Conservation (phyloP, 805 yeast species). For the Wickerhamomyces strasburgensis region DNA sequence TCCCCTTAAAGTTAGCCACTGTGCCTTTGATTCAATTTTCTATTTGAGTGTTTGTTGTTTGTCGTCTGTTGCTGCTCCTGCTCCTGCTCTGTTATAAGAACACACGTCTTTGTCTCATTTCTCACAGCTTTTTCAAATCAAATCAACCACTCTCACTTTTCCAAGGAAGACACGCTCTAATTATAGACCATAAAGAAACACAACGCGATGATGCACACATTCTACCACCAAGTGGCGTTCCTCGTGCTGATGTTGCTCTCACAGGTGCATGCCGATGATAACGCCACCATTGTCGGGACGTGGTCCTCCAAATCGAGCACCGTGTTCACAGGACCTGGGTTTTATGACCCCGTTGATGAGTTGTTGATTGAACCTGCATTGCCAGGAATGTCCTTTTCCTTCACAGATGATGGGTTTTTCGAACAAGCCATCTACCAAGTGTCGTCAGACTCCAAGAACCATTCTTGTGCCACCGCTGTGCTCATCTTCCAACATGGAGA, state of each 20-base stretch:
- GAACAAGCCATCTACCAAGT: conserved; percentile 89
- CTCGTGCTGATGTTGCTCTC: no score
- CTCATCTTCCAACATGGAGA: conserved; percentile 87
- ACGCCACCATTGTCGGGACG: conserved; percentile 61
- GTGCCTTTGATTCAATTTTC: no score
- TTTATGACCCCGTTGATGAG: conserved; percentile 95
- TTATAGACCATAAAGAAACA: no score
- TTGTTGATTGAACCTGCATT: conserved; percentile 90
- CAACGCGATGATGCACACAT: conserved; percentile 4
- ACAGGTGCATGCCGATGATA: conserved; percentile 8
- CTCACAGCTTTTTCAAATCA: neutral
- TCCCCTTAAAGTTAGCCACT: no score
- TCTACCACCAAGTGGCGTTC: no score
- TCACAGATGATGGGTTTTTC: conserved; percentile 86
- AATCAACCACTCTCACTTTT: no score
- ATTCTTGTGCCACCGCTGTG: conserved; percentile 79
- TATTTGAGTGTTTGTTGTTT: no score
- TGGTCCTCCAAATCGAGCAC: conserved; percentile 94
- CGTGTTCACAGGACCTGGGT: conserved; percentile 95
- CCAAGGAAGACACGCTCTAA: neutral
- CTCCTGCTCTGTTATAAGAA: no score
- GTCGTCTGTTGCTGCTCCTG: no score
- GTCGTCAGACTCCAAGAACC: conserved; percentile 62
- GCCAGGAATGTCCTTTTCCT: conserved; percentile 91
- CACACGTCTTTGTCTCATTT: neutral